Base-by-base conservation (phyloP, 148 eudicot genomes). In the Heliamphora exappendiculata region DNA sequence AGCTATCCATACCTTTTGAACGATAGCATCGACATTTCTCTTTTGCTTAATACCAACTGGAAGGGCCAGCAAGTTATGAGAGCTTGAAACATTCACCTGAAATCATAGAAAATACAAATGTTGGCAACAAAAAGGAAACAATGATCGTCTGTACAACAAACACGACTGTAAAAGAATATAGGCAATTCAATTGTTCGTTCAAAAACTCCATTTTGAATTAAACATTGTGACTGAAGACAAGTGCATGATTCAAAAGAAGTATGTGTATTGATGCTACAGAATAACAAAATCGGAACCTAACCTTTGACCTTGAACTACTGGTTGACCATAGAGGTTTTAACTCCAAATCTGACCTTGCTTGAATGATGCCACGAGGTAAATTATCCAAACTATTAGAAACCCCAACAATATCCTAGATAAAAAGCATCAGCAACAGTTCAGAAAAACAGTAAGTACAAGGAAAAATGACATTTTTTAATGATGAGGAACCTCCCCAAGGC, bases 21-120 rank as follows among this genome's bases (percentile, higher is more conserved):
- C 91, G 58, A 92, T 86, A 42, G 81, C 70, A 81, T 92, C 89
- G 60, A 95, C 98, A 84, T 92, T 95, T 45, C 75, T 49, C 86
- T 95, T 95, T 77, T 90, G 96, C 67, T 85, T 87, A 59, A 92
- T 86, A 73, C 98, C 98, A 75, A 89, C 98, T 31, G 98, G 93
- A 75, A 96, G 87, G 26, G 99, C 99, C 70, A 96, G 88, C 81
- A 96, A 90, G 84, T 90, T 87, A 72, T 75, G 89, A 81, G 76
- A 42, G 28, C 86, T 76, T 29, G 87, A 63, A 70, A 22, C 79
- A 68, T 84, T 75, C 39, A 68, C 87, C 98, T 94, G 86, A 51
- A 81, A 75, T 78, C 41, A 13, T 79, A 67, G 62, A 13, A 29
- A 73, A 67, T 2, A 37, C 75, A 65, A 28, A 51, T 8, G 62